phyloP scores from a whole-genome alignment of 2,329 filamentous ascomycete genomes.

The Parascedosporium putredinis region DNA sequence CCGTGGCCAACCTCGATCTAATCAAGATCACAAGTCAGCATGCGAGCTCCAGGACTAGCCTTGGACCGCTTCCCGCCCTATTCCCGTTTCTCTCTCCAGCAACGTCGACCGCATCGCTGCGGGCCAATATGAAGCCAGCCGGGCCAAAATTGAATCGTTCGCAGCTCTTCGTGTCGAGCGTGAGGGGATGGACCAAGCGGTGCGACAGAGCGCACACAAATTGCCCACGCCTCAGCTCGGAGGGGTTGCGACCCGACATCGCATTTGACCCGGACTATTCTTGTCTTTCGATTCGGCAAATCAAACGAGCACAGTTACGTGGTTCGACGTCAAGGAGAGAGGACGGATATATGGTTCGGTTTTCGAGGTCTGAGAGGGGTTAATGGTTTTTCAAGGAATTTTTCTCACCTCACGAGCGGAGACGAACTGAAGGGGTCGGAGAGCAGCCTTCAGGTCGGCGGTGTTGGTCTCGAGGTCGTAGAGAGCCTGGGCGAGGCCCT shows the following conservation, averaged over 20 bases:
- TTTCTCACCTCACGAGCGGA: conserved; percentile 97
- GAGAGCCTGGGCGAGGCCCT: conserved; percentile 90
- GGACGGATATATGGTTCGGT: conserved; percentile 1
- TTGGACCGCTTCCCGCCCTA: conserved; percentile 70
- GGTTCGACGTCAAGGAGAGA: conserved; percentile 1
- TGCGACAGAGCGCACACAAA: background rate
- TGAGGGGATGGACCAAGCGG: background rate
- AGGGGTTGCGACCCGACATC: background rate
- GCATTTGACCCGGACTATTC: background rate
- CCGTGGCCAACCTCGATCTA: conserved; percentile 99
- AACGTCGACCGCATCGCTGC: background rate
- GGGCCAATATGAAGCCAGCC: background rate
- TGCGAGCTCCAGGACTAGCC: conserved; percentile 64
- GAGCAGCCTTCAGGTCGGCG: conserved; percentile 88
- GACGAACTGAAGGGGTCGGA: conserved; percentile 97
- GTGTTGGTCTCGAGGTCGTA: conserved; percentile 99
- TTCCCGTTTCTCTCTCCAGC: conserved; percentile 32
- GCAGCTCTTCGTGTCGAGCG: background rate
- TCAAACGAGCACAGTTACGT: background rate
- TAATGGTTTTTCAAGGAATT: background rate
- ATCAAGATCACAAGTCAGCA: conserved; percentile 59
- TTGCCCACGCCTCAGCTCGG: background rate
- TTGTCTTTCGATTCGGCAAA: background rate
- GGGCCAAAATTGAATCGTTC: conserved; percentile 3
- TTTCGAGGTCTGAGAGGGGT: background rate